Evolutionary conservation across 1,284 basidiomycete genomes (phyloP), one percentile per base, ranked within the genome.

Genomic region (Laetiporus sulphureus): DNA sequence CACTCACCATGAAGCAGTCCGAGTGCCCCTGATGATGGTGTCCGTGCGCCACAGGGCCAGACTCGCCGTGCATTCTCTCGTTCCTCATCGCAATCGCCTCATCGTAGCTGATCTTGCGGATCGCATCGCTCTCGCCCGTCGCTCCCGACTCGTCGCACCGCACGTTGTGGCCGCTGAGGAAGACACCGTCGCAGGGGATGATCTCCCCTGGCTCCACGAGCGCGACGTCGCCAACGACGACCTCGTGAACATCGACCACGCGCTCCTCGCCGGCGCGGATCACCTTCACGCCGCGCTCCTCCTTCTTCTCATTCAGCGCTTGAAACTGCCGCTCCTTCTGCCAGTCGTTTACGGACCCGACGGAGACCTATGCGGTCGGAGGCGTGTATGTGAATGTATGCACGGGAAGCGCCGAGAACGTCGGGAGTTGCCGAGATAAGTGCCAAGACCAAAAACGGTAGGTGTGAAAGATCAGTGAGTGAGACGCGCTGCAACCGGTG

Each of bases 311-410:
- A 59, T 97, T 97, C 40, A 99, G 76, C 29, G 72, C 72, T 56
- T 88, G 83, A 69, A 99, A 98, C 66, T 99, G 95, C 5, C 82
- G 81, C 62, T 99, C 95, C 67, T 99, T 98, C 64, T 98, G 93
- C 83, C 89, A 99, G 60, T 94, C 92, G 57, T 92, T 94, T 29
- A 94, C 48, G 19, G 89, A 90, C 29, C 91, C 91, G 38, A 94
- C 89, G 32, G 91, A 63, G 47, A 95, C 81, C 81, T 83, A 34
- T 13, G 15, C 18, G 25, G n/a, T n/a, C n/a, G n/a, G n/a, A n/a
- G n/a, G n/a, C n/a, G n/a, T n/a, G n/a, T n/a, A n/a, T n/a, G n/a
- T n/a, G n/a, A n/a, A n/a, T n/a, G 8, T 13, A 13, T 27, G 13
- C 13, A 7, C 25, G 25, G 25, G 8, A 27, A 27, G 13, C 13